phyloP scores from a whole-genome alignment of 1,284 basidiomycete species.

The Serendipita sp. region DNA sequence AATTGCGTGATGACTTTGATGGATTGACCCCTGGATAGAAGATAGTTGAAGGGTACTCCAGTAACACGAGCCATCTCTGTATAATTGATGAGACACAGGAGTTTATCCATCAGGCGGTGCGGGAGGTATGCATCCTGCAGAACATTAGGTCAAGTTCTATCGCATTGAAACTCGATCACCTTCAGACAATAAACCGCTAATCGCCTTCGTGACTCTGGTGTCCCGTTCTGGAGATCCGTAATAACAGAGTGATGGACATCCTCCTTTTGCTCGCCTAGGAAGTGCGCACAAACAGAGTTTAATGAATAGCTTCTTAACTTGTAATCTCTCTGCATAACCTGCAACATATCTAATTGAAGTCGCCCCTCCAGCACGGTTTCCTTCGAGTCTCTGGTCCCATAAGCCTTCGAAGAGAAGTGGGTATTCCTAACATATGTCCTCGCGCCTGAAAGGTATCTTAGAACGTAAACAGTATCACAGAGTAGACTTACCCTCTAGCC shows the following conservation, averaged over 20 bases:
- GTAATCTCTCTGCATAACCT: conserved; percentile 94
- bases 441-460: conserved; percentile 25
- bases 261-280: conserved; percentile 92
- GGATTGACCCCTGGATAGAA: conserved; percentile 82
- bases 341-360: conserved; percentile 82
- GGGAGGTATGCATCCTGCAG: conserved; percentile 93
- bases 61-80: conserved; percentile 93
- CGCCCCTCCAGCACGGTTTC: conserved; percentile 81
- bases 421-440: conserved; percentile 76
- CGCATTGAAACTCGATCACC: conserved; percentile 27
- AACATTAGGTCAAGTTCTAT: background rate
- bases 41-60: conserved; percentile 92
- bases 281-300: conserved; percentile 90
- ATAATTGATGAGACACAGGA: conserved; percentile 97
- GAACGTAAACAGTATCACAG: background rate
- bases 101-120: conserved; percentile 82
- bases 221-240: conserved; percentile 90
- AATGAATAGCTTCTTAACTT: conserved; percentile 90
- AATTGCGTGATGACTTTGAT: conserved; percentile 94
- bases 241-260: conserved; percentile 96
- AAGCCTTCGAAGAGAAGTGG: conserved; percentile 92
- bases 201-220: conserved; percentile 74
- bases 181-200: conserved; percentile 93
- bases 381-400: conserved; percentile 88
- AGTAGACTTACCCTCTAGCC: conserved; percentile 48